Evolutionary conservation across 305 asterid species (phyloP).

Genomic region (Plantago coronopus): DNA sequence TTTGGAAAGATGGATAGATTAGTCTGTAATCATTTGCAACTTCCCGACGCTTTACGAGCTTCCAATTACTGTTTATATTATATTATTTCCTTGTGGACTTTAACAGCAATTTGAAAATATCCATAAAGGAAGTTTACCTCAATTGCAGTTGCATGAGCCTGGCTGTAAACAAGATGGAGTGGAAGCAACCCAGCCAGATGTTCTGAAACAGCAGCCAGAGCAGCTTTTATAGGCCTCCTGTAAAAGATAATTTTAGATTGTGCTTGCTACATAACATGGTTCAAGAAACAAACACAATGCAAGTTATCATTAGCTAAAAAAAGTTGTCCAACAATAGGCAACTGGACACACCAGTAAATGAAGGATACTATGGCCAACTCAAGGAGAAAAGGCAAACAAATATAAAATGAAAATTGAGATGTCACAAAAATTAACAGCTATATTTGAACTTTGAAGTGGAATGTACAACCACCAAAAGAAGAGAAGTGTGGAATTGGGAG

Average conservation of each 20-base stretch:
- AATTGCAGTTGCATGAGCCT: slow-evolving; percentile 90
- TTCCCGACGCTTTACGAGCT: too few relatives aligned
- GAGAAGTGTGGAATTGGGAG: too few relatives aligned
- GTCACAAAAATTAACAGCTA: background rate
- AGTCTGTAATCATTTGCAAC: too few relatives aligned
- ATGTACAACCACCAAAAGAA: too few relatives aligned
- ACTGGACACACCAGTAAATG: slow-evolving; percentile 17
- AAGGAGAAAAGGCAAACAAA: slow-evolving; percentile 12
- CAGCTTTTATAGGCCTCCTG: slow-evolving; percentile 97
- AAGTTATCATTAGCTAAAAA: slow-evolving; percentile 5
- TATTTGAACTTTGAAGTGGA: background rate
- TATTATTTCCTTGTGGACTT: background rate
- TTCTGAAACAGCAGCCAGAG: slow-evolving; percentile 89
- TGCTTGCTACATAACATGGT: slow-evolving; percentile 16
- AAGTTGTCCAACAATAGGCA: background rate
- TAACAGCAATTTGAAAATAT: slow-evolving; percentile 17
- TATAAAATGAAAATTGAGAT: background rate
- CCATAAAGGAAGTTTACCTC: slow-evolving; percentile 47
- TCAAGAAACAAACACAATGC: slow-evolving; percentile 3
- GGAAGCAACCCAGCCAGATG: slow-evolving; percentile 97
- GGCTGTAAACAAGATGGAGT: slow-evolving; percentile 96
- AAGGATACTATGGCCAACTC: slow-evolving; percentile 11
- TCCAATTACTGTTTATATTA: too few relatives aligned
- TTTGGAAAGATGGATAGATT: too few relatives aligned
- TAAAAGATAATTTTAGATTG: slow-evolving; percentile 23